Evolutionary conservation across 108 stramenopile species (phyloP), one percentile per base, ranked within the genome.

Genomic region (Mayamaea pseudoterrestris): DNA sequence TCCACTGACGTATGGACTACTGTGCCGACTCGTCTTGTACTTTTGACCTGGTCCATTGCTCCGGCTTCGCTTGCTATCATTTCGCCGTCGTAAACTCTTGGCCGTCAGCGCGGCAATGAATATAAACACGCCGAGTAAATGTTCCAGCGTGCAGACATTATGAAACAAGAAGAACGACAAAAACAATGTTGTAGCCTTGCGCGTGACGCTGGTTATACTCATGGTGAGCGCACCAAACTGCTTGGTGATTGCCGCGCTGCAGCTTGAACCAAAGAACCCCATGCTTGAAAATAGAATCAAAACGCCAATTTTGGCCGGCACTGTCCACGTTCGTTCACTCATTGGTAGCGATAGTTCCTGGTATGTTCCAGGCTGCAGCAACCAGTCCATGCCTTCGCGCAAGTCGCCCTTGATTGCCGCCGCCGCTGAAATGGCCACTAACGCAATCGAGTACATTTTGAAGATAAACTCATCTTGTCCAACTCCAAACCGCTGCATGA

Each of bases 391-490:
- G 17, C 89, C 89, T 23, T 74, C 72, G 0, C 52, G 37, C 62
- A 91, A 57, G 58, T 85, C 89, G 18, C 84, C 89, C 45, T 72
- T 75, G 30, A 51, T 43, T 0, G 49, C 53, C 0, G 89, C 89
- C 17, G 89, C 82, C 11, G 63, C 69, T 4, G 53, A 55, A 28
- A 88, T 82, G 37, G 82, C 84, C 35, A 85, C 66, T 18, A 80
- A 48, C 13, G 89, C 89, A 27, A 91, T 80, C 32, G 75, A 71
- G 54, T 91, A 91, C 58, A 91, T 61, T 4, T 71, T 63, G 44
- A 83, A 87, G 27, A 93, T 93, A 42, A 80, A 89, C 50, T 93
- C 91, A 60, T 93, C 91, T 65, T 93, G 91, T 41, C 87, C 84
- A 1, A 93, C 79, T 21, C 71, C 66, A 58, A 63, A 86, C 25